phyloP scores from a whole-genome alignment of 495 filamentous ascomycete genomes.

The Thermochaetoides thermophila region DNA sequence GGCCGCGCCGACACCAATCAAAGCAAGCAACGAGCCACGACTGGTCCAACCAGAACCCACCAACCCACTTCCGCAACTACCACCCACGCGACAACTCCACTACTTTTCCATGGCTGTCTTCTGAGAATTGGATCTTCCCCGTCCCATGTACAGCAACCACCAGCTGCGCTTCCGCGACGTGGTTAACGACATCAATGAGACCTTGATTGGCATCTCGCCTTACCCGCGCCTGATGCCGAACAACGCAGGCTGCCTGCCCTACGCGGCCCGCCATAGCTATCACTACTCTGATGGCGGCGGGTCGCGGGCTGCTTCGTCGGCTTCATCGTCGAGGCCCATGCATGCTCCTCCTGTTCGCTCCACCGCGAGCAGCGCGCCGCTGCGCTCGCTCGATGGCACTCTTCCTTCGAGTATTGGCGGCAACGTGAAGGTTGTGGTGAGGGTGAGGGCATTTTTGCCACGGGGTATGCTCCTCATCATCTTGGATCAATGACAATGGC shows the following conservation, averaged over 20 bases:
- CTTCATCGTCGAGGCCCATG: conserved; percentile 3
- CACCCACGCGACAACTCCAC: neutral
- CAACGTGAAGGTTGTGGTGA: conserved; percentile 89
- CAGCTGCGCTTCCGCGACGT: conserved; percentile 21
- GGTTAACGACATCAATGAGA: conserved; percentile 27
- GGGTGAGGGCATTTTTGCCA: conserved; percentile 76
- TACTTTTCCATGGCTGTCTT: neutral
- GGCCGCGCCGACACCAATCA: neutral
- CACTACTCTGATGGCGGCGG: neutral
- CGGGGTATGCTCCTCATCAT: conserved; percentile 46
- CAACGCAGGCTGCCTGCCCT: conserved; percentile 20
- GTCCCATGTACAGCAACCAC: conserved; percentile 24
- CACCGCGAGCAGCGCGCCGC: conserved; percentile 50
- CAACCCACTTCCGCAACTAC: neutral
- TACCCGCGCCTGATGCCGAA: conserved; percentile 32
- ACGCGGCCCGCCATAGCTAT: conserved; percentile 11
- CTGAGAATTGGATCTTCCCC: too few relatives aligned
- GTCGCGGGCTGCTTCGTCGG: too few relatives aligned
- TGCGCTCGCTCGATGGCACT: conserved; percentile 57
- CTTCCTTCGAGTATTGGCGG: conserved; percentile 43
- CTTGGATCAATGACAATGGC: conserved; percentile 1
- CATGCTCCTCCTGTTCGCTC: conserved; percentile 30
- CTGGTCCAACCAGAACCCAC: neutral
- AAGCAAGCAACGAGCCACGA: neutral
- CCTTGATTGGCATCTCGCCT: conserved; percentile 30